Conservation (phyloP, 129 eudicot species). For the Flaveria robusta region DNA sequence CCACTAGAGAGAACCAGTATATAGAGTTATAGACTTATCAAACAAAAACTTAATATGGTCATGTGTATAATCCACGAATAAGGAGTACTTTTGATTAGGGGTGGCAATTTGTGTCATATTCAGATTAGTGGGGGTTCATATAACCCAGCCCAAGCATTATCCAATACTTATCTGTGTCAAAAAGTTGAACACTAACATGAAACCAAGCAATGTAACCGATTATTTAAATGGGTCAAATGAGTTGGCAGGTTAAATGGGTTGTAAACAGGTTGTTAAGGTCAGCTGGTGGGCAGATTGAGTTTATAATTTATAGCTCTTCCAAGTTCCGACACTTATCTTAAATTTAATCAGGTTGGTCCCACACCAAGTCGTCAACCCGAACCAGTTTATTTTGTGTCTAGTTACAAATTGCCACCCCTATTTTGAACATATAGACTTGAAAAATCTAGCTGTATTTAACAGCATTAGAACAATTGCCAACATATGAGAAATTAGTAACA, state of each 20-base stretch:
- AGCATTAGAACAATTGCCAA: slow-evolving; percentile 1
- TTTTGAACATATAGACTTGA: slow-evolving; percentile 5
- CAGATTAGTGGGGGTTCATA: not conserved
- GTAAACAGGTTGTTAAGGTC: not conserved
- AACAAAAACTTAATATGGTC: slow-evolving; percentile 16
- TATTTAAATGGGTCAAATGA: slow-evolving; percentile 1
- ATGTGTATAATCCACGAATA: slow-evolving; percentile 3
- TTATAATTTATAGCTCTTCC: not conserved
- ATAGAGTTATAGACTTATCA: slow-evolving; percentile 2
- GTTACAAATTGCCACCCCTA: not conserved
- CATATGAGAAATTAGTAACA: not conserved
- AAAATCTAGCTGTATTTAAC: slow-evolving; percentile 9
- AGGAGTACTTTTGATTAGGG: not conserved
- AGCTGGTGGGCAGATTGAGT: not conserved
- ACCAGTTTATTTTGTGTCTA: not conserved
- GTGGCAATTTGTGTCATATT: not conserved
- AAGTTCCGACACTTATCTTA: not conserved
- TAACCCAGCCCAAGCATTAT: not conserved
- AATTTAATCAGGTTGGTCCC: not conserved
- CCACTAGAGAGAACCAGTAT: not conserved
- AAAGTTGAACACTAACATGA: not conserved
- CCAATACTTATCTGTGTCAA: not conserved
- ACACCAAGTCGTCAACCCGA: not conserved
- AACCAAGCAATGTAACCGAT: not conserved
- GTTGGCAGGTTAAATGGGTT: not conserved